Base-by-base conservation (phyloP, 1,284 basidiomycete genomes). In the Irpex rosettiformis region DNA sequence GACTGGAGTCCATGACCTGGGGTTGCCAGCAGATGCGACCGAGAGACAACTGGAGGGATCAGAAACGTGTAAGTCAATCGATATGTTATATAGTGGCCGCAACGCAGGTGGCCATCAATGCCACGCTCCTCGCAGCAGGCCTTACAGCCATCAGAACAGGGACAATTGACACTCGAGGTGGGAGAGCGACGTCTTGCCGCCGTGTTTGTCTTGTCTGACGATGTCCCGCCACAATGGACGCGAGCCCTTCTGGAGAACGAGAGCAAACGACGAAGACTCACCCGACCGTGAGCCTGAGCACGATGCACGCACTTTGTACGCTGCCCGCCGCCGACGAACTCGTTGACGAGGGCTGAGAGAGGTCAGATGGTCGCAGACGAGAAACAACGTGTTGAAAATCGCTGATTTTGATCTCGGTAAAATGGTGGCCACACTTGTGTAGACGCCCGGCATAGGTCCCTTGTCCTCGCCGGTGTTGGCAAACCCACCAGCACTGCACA, bases 401-500 rank as follows among this genome's bases (percentile, higher is more conserved):
- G 48, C 24, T 25, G 27, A 29, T 51, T 51, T 51, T 51, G 48
- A 51, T 51, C 48, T 51, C 48, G 48, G 48, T 25, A 51, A 51
- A 51, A 27, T 51, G 22, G 48, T 51, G 48, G 48, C 48, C 48
- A 51, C 24, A 29, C 43, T 7, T n/a, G 6, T 18, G 21, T 13
- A 18, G 6, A 22, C 43, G 43, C 43, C 5, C 8, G 6, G 43
- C 43, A n/a, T 22, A 22, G 18, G n/a, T n/a, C n/a, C n/a, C n/a
- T n/a, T n/a, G n/a, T n/a, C n/a, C n/a, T n/a, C n/a, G n/a, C n/a
- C n/a, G n/a, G n/a, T n/a, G n/a, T n/a, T n/a, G n/a, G n/a, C n/a
- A n/a, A n/a, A n/a, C n/a, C n/a, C n/a, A n/a, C n/a, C n/a, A n/a
- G n/a, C n/a, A n/a, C n/a, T 45, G 21, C n/a, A 4, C 21, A 47